phyloP scores from a whole-genome alignment of 768 basidiomycete genomes.

The Leccinum ochraceum region DNA sequence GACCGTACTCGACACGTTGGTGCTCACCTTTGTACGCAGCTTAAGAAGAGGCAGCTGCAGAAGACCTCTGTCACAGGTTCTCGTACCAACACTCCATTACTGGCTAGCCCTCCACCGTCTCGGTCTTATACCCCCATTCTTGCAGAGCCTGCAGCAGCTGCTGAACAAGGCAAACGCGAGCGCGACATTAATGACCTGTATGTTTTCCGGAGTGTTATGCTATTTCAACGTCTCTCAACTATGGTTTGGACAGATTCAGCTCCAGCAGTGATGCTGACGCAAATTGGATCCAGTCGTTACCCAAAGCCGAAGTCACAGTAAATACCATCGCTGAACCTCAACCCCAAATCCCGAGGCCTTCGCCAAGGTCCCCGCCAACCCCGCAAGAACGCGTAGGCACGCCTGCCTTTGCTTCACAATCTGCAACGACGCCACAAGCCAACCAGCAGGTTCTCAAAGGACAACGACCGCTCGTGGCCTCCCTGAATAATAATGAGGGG shows the following conservation, averaged over 20 bases:
- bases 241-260: constrained; percentile 41
- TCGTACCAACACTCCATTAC: constrained; percentile 28
- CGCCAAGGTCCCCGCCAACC: constrained; percentile 19
- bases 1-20: neutral
- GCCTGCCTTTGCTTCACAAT: constrained; percentile 5
- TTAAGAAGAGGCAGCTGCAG: constrained; percentile 81
- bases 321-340: constrained; percentile 37
- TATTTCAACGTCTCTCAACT: neutral
- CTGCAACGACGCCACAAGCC: neutral
- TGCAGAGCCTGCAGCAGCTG: constrained; percentile 36
- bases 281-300: constrained; percentile 65
- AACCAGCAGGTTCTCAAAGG: constrained; percentile 15
- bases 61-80: constrained; percentile 47
- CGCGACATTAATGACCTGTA: constrained; percentile 66
- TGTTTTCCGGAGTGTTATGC: constrained; percentile 32
- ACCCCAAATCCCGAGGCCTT: constrained; percentile 22
- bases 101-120: constrained; percentile 46
- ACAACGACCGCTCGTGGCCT: constrained; percentile 17
- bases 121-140: constrained; percentile 55
- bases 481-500: constrained; percentile 24
- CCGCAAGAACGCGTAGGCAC: constrained; percentile 12
- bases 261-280: constrained; percentile 40
- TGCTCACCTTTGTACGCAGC: constrained; percentile 40
- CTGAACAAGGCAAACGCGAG: constrained; percentile 43
- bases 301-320: constrained; percentile 39